Evolutionary conservation across 305 asterid species (phyloP).

Genomic region (Rubia peregrina): DNA sequence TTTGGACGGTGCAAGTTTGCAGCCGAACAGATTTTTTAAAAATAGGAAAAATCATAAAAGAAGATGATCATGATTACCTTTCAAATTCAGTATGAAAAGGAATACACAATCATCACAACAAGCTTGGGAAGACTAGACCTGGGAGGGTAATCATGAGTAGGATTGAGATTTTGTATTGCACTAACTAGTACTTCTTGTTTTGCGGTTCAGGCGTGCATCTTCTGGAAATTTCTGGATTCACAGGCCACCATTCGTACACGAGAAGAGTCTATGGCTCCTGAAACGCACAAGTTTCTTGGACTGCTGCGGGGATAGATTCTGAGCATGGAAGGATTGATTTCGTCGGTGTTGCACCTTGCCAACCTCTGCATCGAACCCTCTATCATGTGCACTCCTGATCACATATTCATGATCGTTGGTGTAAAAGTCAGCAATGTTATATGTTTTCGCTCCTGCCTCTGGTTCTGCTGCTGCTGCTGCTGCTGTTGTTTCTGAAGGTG

Average conservation of each 20-base stretch:
- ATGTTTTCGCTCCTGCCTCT: constrained; percentile 15
- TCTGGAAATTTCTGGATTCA: background rate
- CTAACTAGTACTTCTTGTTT: background rate
- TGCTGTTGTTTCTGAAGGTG: constrained; percentile 16
- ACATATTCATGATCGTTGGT: background rate
- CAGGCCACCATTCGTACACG: constrained; percentile 47
- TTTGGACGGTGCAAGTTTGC: background rate
- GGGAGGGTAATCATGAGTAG: background rate
- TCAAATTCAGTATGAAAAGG: constrained; percentile 7
- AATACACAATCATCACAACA: background rate
- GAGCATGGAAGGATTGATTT: constrained; percentile 30
- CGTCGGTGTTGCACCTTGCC: constrained; percentile 26
- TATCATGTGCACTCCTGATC: constrained; percentile 8
- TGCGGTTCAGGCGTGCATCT: background rate
- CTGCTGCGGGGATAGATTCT: constrained; percentile 16
- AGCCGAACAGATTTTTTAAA: background rate
- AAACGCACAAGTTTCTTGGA: constrained; percentile 57
- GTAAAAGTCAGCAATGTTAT: constrained; percentile 42
- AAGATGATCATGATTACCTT: background rate
- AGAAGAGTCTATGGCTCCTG: constrained; percentile 55
- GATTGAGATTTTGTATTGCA: background rate
- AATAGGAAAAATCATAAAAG: background rate
- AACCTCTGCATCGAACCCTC: constrained; percentile 9
- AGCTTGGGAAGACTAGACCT: background rate
- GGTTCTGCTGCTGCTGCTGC: background rate